phyloP scores from a whole-genome alignment of 768 basidiomycete genomes.

The Melanogaster broomeanus region DNA sequence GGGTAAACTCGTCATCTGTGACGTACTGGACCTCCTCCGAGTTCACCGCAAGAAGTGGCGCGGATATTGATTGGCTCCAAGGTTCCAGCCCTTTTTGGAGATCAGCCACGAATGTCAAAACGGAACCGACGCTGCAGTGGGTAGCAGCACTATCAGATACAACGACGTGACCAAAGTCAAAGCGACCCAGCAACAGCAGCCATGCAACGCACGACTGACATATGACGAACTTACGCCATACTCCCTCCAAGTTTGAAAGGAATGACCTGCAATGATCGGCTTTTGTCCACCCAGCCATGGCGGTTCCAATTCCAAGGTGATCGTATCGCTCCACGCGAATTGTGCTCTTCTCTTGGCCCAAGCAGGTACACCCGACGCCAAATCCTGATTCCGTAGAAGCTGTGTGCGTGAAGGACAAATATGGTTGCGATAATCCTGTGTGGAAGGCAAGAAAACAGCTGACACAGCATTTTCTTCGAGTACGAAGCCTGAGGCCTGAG shows the following conservation, averaged over 20 bases:
- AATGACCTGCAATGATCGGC: conserved; percentile 34
- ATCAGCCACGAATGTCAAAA: conserved; percentile 22
- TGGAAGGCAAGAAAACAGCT: no score
- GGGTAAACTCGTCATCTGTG: conserved; percentile 35
- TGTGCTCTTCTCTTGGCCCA: background rate
- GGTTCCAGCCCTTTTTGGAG: conserved; percentile 25
- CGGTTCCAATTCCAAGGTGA: conserved; percentile 15
- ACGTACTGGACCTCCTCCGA: conserved; percentile 45
- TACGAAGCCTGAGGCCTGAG: no score
- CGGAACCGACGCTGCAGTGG: conserved; percentile 24
- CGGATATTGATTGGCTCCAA: conserved; percentile 24
- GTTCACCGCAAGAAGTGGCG: conserved; percentile 42
- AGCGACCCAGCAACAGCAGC: conserved; percentile 21
- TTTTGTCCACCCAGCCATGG: conserved; percentile 13
- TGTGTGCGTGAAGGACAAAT: no score
- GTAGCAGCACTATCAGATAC: conserved; percentile 31
- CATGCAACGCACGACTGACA: no score
- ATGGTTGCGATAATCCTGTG: no score
- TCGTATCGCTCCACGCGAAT: background rate
- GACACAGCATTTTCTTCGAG: no score
- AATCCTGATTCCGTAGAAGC: no score
- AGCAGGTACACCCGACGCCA: conserved; percentile 6
- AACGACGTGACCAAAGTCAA: conserved; percentile 28
- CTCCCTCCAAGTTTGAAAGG: conserved; percentile 35
- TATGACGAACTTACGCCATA: conserved; percentile 22